Evolutionary conservation across 352 stramenopile genomes (phyloP).

Genomic region (Phytopythium helicoides): DNA sequence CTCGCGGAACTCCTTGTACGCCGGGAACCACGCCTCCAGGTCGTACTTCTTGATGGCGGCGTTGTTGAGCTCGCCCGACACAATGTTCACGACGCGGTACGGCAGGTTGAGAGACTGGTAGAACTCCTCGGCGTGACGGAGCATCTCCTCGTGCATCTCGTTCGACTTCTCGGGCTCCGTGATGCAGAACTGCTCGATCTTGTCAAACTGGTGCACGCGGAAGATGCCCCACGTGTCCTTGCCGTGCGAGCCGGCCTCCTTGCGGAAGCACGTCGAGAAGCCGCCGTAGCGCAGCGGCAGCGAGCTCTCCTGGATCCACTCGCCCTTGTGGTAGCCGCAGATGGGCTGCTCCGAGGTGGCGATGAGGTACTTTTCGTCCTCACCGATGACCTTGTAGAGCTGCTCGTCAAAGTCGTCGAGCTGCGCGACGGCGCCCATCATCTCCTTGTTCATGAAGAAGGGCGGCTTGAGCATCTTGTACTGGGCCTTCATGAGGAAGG

Average conservation of each 20-base stretch:
- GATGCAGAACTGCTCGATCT: slow-evolving; percentile 99
- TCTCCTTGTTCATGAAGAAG: slow-evolving; percentile 99
- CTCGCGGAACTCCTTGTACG: slow-evolving; percentile 98
- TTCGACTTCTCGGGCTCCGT: slow-evolving; percentile 92
- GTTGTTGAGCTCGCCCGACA: slow-evolving; percentile 98
- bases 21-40: slow-evolving; percentile 99
- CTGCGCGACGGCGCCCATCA: slow-evolving; percentile 98
- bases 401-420: slow-evolving; percentile 99
- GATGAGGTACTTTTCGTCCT: slow-evolving; percentile 99
- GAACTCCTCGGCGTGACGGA: slow-evolving; percentile 95
- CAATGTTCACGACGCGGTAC: slow-evolving; percentile 99
- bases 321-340: slow-evolving; percentile 97
- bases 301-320: slow-evolving; percentile 85
- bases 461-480: slow-evolving; percentile 99
- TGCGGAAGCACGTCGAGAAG: slow-evolving; percentile 99
- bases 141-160: slow-evolving; percentile 93
- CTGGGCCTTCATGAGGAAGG: slow-evolving; percentile 93
- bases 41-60: slow-evolving; percentile 99
- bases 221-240: slow-evolving; percentile 99
- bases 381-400: slow-evolving; percentile 98
- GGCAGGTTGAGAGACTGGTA: slow-evolving; percentile 97
- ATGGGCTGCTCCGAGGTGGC: slow-evolving; percentile 99
- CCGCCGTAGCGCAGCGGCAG: slow-evolving; percentile 90
- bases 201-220: slow-evolving; percentile 99
- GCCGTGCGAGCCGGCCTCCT: slow-evolving; percentile 97